phyloP scores from a whole-genome alignment of 2,329 filamentous ascomycete species.

The Ceratocystis cubensis region DNA sequence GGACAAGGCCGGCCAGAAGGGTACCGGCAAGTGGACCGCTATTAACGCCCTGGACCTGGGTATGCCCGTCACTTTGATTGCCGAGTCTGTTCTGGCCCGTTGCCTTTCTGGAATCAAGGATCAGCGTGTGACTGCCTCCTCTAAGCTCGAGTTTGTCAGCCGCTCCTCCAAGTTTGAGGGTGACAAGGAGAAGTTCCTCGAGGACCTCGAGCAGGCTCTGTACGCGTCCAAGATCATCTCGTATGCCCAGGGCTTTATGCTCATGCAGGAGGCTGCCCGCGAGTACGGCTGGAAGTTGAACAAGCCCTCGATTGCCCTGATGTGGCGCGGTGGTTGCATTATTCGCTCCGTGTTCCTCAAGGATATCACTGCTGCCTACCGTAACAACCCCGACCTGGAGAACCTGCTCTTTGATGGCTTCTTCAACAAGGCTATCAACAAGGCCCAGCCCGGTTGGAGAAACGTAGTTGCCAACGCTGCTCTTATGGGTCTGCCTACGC shows the following conservation, averaged over 20 bases:
- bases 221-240: constrained; percentile 99
- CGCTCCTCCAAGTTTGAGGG: constrained; percentile 69
- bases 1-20: constrained; percentile 97
- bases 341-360: constrained; percentile 99
- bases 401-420: constrained; percentile 98
- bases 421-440: constrained; percentile 99
- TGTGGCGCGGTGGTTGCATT: constrained; percentile 99
- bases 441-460: constrained; percentile 85
- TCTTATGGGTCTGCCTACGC: constrained; percentile 87
- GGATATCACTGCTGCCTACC: constrained; percentile 97
- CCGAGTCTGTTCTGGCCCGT: constrained; percentile 88
- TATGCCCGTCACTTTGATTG: constrained; percentile 96
- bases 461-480: constrained; percentile 84
- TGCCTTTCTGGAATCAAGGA: constrained; percentile 91
- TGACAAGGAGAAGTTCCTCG: constrained; percentile 85
- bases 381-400: constrained; percentile 84
- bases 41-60: constrained; percentile 98
- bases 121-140: constrained; percentile 73
- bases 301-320: constrained; percentile 98
- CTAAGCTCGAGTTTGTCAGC: constrained; percentile 60
- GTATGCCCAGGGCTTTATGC: constrained; percentile 98
- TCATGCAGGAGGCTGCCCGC: constrained; percentile 96
- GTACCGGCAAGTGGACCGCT: constrained; percentile 99
- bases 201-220: constrained; percentile 94
- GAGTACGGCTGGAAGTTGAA: constrained; percentile 98